phyloP scores from a whole-genome alignment of 805 yeast genomes.

The Tetrapisispora nanseiensis region DNA sequence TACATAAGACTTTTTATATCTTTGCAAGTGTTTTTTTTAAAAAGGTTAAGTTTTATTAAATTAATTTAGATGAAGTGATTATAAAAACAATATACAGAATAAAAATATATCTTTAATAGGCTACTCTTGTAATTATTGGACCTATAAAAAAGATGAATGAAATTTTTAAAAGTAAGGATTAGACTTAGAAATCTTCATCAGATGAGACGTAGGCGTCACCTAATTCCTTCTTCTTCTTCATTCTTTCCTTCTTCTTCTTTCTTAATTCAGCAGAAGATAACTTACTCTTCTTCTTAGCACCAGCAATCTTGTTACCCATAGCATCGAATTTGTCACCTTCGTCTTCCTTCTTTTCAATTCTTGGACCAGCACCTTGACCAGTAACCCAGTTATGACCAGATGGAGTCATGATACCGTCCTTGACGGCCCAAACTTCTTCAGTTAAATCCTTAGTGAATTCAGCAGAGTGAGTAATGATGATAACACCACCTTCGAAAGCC shows the following conservation, averaged over 20 bases:
- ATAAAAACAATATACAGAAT: conserved; percentile 6
- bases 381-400: conserved; percentile 99
- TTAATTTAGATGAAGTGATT: conserved; percentile 4
- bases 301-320: conserved; percentile 99
- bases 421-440: conserved; percentile 99
- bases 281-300: conserved; percentile 94
- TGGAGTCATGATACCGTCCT: conserved; percentile 98
- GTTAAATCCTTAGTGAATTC: conserved; percentile 99
- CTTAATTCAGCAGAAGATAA: conserved; percentile 97
- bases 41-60: conserved; percentile 3
- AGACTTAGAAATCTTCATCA: conserved; percentile 69
- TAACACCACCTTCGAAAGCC: conserved; percentile 99
- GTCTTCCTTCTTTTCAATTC: conserved; percentile 90
- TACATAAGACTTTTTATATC: no score
- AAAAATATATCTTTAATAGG: conserved; percentile 4
- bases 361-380: conserved; percentile 99
- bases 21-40: not conserved
- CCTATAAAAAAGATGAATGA: conserved; percentile 7
- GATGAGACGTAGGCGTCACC: conserved; percentile 99
- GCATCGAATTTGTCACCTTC: conserved; percentile 99
- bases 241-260: conserved; percentile 99
- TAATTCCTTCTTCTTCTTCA: conserved; percentile 99
- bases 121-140: not conserved
- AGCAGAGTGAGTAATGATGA: conserved; percentile 99
- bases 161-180: conserved; percentile 1